Conservation (phyloP, 306 rosid species). For the Senna siamea region DNA sequence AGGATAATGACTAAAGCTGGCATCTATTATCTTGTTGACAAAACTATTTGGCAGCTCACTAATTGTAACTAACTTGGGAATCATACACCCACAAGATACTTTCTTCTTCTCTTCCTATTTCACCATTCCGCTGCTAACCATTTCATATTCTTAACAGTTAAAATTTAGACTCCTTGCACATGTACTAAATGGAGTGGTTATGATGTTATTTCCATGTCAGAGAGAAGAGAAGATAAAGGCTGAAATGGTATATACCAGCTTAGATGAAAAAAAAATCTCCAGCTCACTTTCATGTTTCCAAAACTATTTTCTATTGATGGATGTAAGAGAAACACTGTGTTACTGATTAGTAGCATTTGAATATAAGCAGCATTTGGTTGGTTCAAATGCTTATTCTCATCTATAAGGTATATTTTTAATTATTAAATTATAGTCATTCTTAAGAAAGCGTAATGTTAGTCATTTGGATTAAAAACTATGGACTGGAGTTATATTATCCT, state of each 20-base stretch:
- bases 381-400: not conserved
- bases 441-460: constrained; percentile 21
- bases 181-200: no score
- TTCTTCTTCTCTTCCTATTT: no score
- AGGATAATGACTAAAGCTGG: no score
- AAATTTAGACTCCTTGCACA: no score
- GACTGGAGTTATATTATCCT: not conserved
- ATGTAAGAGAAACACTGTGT: not conserved
- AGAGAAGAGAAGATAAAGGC: not conserved
- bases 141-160: no score
- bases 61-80: no score
- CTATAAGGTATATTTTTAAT: not conserved
- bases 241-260: constrained; percentile 1
- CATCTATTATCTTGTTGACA: no score
- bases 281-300: constrained; percentile 7
- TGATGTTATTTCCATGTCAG: constrained; percentile 10
- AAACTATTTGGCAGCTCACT: no score
- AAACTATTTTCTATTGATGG: not conserved
- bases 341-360: not conserved
- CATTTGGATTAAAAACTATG: constrained; percentile 6
- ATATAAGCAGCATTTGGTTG: not conserved
- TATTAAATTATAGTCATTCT: not conserved
- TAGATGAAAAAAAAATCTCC: not conserved
- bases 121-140: no score
- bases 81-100: no score